Conservation (phyloP, 1,284 basidiomycete species). For the Ceratobasidium sp. region DNA sequence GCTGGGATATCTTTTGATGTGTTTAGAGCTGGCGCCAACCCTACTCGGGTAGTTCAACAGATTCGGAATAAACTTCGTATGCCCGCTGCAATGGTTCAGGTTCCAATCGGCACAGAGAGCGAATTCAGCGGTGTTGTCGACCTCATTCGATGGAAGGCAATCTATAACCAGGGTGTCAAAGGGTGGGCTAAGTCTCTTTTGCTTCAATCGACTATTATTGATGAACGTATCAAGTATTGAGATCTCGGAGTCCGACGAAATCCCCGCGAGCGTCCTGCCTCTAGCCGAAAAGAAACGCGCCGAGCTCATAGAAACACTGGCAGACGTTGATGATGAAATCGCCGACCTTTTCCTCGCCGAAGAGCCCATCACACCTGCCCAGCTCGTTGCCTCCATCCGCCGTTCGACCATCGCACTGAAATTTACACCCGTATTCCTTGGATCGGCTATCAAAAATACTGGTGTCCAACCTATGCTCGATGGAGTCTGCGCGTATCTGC, state of each 20-base stretch:
- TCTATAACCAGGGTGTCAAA: conserved; percentile 96
- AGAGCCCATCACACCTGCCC: conserved; percentile 76
- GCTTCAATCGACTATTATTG: conserved; percentile 4
- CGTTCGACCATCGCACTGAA: conserved; percentile 90
- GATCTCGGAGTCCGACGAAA: conserved; percentile 89
- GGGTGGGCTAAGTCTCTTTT: conserved; percentile 71
- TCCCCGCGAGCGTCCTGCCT: conserved; percentile 81
- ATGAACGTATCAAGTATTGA: conserved; percentile 67
- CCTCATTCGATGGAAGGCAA: conserved; percentile 93
- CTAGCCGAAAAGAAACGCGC: conserved; percentile 86
- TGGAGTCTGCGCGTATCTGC: conserved; percentile 96
- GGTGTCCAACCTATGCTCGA: conserved; percentile 95
- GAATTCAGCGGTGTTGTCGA: conserved; percentile 93
- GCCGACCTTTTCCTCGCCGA: conserved; percentile 94
- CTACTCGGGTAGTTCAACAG: conserved; percentile 94
- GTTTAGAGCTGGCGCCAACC: conserved; percentile 92
- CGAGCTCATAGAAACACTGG: conserved; percentile 95
- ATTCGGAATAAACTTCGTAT: conserved; percentile 94
- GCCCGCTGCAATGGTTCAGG: conserved; percentile 94
- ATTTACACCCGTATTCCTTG: conserved; percentile 97
- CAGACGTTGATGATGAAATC: conserved; percentile 96
- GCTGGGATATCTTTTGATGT: conserved; percentile 10
- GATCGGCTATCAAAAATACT: conserved; percentile 98
- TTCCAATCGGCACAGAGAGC: conserved; percentile 95
- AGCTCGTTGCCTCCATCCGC: conserved; percentile 89